A percentile compares a stretch with the other conserved stretches of the same genome.
Conservation (phyloP, 176 grass and related monocot genomes). For the Triticum monococcum region DNA sequence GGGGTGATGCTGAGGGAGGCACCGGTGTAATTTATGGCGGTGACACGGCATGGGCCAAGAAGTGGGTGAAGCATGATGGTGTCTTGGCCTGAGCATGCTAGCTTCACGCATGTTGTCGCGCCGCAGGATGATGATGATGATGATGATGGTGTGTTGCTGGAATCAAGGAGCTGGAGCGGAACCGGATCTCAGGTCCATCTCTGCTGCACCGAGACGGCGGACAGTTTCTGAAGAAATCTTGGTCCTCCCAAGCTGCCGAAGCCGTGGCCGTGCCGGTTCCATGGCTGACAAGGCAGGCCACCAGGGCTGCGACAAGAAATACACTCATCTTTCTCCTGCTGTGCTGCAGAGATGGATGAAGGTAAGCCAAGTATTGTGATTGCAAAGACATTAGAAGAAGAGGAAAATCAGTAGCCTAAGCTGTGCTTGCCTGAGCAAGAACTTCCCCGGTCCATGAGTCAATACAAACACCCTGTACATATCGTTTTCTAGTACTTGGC, state of each 20-base stretch:
- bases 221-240: conserved; percentile 28
- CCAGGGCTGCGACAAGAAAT: conserved; percentile 4
- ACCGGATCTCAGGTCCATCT: not conserved
- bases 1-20: no score
- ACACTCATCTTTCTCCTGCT: not conserved
- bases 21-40: no score
- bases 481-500: not conserved
- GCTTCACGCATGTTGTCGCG: no score
- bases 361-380: not conserved
- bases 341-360: not conserved
- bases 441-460: not conserved
- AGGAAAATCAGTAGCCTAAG: not conserved
- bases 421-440: not conserved
- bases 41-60: no score
- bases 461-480: not conserved
- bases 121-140: conserved; percentile 1
- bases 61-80: no score
- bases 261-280: not conserved
- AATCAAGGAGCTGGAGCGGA: conserved; percentile 17
- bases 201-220: conserved; percentile 11
- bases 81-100: no score
- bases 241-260: not conserved
- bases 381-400: not conserved
- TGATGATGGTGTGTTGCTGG: not conserved
- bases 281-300: not conserved